Base-by-base conservation (phyloP, 108 stramenopile genomes). In the Craspedostauros australis region DNA sequence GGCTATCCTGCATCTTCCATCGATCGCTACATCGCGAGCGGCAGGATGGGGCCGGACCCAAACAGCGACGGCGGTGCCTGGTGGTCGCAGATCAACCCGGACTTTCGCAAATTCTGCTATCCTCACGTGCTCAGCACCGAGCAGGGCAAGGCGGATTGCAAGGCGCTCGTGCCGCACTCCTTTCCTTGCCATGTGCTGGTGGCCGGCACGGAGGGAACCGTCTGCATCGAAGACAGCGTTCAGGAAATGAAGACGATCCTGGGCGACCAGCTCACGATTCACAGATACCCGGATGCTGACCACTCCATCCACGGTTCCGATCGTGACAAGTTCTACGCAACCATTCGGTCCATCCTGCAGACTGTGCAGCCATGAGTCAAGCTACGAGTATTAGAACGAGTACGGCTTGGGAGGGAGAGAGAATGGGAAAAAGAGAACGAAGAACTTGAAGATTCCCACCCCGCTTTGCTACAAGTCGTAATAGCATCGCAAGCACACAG, bases 1-100 rank as follows among this genome's bases (percentile, higher is more conserved):
- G 68, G 68, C 23, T 68, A 73, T 40, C 70, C 66, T 29, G 23
- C 33, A 27, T 29, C 38, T 16, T 29, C 39, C 24, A 37, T 73
- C 14, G 50, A 70, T n/a, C 44, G 44, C 26, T 72, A 64, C 64
- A 19, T 78, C 5, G 30, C 30, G 23, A 64, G 57, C 16, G 68
- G 72, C 8, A n/a, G 68, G 46, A 39, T 72, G n/a, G 25, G 41
- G 12, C 14, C 12, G 2, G 27, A 56, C 5, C 25, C 47, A 22
- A 26, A 59, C 11, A 39, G 32, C 0, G 47, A 47, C 0, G 24
- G 26, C 19, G 23, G 9, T 34, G 14, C 15, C 19, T 72, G 38
- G 29, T 73, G 68, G 63, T 47, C 49, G 31, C 63, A 71, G 25
- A 59, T 72, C 0, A 64, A 73, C 42, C 76, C 76, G 5, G 66